A percentile compares a stretch with the other conserved stretches of the same genome.
Evolutionary conservation across 2,329 filamentous ascomycete species (phyloP).

Genomic region (Phaeophleospora eucalypticola): DNA sequence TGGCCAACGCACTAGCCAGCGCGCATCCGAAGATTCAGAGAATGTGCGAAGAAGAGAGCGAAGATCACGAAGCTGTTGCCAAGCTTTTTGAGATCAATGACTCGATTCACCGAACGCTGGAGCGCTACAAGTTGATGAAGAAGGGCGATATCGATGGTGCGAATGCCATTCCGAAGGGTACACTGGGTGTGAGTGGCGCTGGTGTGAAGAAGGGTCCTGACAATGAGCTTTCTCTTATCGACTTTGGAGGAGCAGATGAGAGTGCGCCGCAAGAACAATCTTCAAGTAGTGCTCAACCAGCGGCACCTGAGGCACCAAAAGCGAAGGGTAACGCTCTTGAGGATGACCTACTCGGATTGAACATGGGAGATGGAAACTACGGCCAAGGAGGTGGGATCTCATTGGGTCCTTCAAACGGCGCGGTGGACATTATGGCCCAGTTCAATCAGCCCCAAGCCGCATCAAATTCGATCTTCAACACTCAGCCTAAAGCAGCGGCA

Average conservation of each 20-base stretch:
- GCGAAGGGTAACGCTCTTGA: conserved; percentile 66
- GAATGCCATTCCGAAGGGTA: conserved; percentile 77
- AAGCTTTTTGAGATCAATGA: conserved; percentile 97
- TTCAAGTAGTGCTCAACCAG: background rate
- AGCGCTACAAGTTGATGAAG: conserved; percentile 92
- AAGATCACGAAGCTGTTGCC: conserved; percentile 91
- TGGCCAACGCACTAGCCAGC: conserved; percentile 81
- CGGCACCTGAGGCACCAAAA: conserved; percentile 38
- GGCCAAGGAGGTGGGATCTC: conserved; percentile 78
- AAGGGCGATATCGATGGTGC: conserved; percentile 86
- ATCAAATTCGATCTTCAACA: conserved; percentile 30
- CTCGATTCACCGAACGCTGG: conserved; percentile 94
- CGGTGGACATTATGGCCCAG: conserved; percentile 32
- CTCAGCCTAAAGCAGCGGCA: conserved; percentile 15
- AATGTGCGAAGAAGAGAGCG: conserved; percentile 98
- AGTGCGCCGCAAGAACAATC: conserved; percentile 33
- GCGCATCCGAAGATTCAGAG: conserved; percentile 98
- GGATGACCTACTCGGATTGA: conserved; percentile 85
- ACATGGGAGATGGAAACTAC: conserved; percentile 67
- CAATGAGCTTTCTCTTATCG: conserved; percentile 87
- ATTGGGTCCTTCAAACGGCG: conserved; percentile 51
- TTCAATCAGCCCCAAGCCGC: conserved; percentile 29
- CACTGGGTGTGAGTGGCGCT: conserved; percentile 62
- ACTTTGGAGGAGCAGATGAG: conserved; percentile 70
- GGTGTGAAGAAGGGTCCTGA: conserved; percentile 62